These are phyloP conservation scores for Linderina pennispora DNA, from an alignment of 192 early-diverging fungal species.

Conservation along the genomic window DNA sequence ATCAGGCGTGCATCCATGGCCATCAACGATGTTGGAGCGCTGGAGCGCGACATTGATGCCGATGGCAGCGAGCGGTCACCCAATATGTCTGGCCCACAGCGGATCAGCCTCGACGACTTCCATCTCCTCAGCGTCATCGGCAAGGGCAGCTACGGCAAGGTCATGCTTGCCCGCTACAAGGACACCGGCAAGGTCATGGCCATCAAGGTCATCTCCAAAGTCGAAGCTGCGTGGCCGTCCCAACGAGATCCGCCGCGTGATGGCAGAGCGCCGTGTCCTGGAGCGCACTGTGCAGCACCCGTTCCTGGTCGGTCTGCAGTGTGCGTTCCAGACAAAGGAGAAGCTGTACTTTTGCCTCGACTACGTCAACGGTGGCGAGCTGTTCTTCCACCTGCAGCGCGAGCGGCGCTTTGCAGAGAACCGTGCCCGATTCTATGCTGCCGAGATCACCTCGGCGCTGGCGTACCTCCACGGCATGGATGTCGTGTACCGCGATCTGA, in stretches of 20 bases:
- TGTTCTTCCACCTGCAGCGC: slow-evolving; percentile 66
- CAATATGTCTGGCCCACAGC: background rate
- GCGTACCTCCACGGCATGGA: slow-evolving; percentile 53
- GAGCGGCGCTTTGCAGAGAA: slow-evolving; percentile 58
- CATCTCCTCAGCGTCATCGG: slow-evolving; percentile 69
- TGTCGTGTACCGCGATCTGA: slow-evolving; percentile 61
- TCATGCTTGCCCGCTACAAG: slow-evolving; percentile 69
- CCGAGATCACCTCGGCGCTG: slow-evolving; percentile 46
- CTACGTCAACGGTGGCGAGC: slow-evolving; percentile 70
- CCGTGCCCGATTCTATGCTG: slow-evolving; percentile 53
- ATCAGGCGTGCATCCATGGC: slow-evolving; percentile 1
- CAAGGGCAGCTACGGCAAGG: slow-evolving; percentile 72
- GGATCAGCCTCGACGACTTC: slow-evolving; percentile 50
- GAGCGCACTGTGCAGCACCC: slow-evolving; percentile 39
- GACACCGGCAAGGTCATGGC: slow-evolving; percentile 60
- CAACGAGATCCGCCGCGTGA: slow-evolving; percentile 53
- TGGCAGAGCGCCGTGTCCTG: slow-evolving; percentile 62
- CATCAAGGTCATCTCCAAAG: slow-evolving; percentile 70
- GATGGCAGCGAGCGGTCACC: background rate
- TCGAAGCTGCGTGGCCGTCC: slow-evolving; percentile 58
- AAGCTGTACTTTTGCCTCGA: slow-evolving; percentile 63
- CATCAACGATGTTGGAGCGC: too few species aligned
- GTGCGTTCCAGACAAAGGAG: slow-evolving; percentile 57
- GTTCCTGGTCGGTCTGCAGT: slow-evolving; percentile 56
- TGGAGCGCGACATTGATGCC: background rate